Conservation (phyloP, 768 basidiomycete species). For the Ephemerocybe angulata region DNA sequence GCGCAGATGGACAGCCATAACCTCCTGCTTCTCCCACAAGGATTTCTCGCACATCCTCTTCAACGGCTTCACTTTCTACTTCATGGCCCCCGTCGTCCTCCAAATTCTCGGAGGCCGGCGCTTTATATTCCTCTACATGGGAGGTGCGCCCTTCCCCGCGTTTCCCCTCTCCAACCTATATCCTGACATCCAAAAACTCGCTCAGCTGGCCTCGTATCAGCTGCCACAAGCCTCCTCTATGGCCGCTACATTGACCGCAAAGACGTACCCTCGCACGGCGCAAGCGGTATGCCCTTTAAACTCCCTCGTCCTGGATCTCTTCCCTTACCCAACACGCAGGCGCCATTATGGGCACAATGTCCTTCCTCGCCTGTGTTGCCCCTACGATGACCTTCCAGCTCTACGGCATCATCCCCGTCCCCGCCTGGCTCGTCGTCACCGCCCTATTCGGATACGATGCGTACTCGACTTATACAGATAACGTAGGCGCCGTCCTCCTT, state of each 20-base stretch:
- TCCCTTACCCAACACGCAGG: conserved; percentile 36
- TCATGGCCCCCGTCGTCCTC: conserved; percentile 67
- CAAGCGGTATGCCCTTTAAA: conserved; percentile 64
- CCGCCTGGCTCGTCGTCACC: conserved; percentile 71
- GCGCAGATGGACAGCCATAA: conserved; percentile 72
- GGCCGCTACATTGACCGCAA: conserved; percentile 33
- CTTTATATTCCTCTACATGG: conserved; percentile 72
- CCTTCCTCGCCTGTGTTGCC: conserved; percentile 67
- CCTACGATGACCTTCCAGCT: conserved; percentile 65
- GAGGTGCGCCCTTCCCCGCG: conserved; percentile 44
- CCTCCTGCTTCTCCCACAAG: conserved; percentile 69
- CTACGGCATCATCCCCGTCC: conserved; percentile 75
- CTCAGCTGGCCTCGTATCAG: conserved; percentile 59
- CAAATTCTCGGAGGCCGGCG: conserved; percentile 57
- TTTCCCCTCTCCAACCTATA: neutral
- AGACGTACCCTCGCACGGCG: conserved; percentile 52
- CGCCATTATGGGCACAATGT: conserved; percentile 66
- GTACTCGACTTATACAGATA: conserved; percentile 40
- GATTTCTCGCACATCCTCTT: conserved; percentile 60
- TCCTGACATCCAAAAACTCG: conserved; percentile 7
- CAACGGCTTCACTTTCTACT: conserved; percentile 76
- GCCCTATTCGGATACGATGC: conserved; percentile 65
- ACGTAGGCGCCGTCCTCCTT: conserved; percentile 24
- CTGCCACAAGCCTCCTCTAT: conserved; percentile 49
- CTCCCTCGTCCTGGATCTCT: no score